Conservation (phyloP, 768 basidiomycete genomes). For the Macrolepiota dolichaula region DNA sequence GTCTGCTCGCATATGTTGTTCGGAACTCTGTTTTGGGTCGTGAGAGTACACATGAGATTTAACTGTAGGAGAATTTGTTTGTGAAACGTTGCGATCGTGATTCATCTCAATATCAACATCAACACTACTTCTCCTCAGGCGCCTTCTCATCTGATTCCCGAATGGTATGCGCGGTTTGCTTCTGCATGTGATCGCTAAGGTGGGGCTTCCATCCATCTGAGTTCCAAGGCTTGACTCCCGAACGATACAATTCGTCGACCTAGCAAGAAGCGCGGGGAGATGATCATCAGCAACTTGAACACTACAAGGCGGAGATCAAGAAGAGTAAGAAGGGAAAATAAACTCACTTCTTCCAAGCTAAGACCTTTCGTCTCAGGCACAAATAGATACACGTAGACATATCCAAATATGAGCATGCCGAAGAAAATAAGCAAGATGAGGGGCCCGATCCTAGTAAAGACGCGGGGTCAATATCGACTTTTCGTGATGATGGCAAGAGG, state of each 20-base stretch:
- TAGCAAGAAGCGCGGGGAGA: conserved; percentile 19
- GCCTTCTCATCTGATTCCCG: conserved; percentile 12
- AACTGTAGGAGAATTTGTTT: neutral
- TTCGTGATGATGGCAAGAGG: neutral
- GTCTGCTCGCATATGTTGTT: neutral
- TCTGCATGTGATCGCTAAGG: conserved; percentile 37
- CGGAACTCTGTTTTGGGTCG: neutral
- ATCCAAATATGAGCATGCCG: conserved; percentile 68
- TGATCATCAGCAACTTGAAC: neutral
- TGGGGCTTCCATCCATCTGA: conserved; percentile 58
- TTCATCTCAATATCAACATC: neutral
- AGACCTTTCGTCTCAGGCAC: conserved; percentile 83
- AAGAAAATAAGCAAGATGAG: conserved; percentile 76
- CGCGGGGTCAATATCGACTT: neutral
- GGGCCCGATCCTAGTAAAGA: conserved; percentile 54
- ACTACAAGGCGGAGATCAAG: neutral
- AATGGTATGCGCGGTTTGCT: conserved; percentile 11
- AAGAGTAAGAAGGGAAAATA: conserved; percentile 1
- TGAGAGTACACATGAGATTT: neutral
- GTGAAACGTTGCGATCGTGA: neutral
- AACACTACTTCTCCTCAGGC: conserved; percentile 13
- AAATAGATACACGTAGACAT: conserved; percentile 69
- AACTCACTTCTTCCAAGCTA: conserved; percentile 61
- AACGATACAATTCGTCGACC: conserved; percentile 75
- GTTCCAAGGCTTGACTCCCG: conserved; percentile 66